Evolutionary conservation across 2,329 filamentous ascomycete species (phyloP).

Genomic region (Lasiodiplodia theobromae): DNA sequence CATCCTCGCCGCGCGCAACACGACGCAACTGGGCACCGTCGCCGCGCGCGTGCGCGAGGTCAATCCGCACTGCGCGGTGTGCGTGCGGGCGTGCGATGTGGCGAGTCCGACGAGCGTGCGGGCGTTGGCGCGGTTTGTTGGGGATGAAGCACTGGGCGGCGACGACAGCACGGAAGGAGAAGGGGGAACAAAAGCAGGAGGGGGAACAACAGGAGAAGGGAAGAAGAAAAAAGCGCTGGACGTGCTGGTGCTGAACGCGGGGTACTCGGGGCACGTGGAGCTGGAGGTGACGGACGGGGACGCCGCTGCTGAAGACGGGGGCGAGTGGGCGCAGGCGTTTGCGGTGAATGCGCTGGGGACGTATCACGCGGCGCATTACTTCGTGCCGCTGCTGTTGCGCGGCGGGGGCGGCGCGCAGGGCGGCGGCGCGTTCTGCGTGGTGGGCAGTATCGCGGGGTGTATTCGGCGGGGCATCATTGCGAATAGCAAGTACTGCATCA

Average conservation of each 20-base stretch:
- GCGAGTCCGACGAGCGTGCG: slow-evolving; percentile 38
- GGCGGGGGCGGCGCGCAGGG: slow-evolving; percentile 8
- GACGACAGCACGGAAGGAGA: too few species aligned
- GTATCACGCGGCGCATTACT: slow-evolving; percentile 46
- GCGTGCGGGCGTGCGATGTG: slow-evolving; percentile 39
- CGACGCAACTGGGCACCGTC: slow-evolving; percentile 38
- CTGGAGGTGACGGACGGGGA: slow-evolving; percentile 44
- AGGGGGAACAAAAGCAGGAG: too few species aligned
- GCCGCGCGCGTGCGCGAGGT: slow-evolving; percentile 4
- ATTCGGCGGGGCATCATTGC: slow-evolving; percentile 50
- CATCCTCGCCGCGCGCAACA: slow-evolving; percentile 50
- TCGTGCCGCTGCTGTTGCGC: slow-evolving; percentile 40
- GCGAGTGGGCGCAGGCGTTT: slow-evolving; percentile 41
- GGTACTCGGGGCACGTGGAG: slow-evolving; percentile 45
- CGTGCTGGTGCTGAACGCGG: slow-evolving; percentile 26
- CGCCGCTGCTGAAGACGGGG: too few species aligned
- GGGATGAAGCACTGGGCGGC: background rate
- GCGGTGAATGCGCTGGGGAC: slow-evolving; percentile 48
- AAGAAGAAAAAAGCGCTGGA: background rate
- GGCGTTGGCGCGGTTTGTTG: background rate
- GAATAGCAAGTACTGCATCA: slow-evolving; percentile 48
- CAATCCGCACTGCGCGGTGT: background rate
- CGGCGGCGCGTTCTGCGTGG: slow-evolving; percentile 39
- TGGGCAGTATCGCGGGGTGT: slow-evolving; percentile 39
- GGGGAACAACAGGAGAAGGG: too few species aligned